Evolutionary conservation across 1,284 basidiomycete species (phyloP), one percentile per base, ranked within the genome.

Genomic region (Ustilago loliicola): DNA sequence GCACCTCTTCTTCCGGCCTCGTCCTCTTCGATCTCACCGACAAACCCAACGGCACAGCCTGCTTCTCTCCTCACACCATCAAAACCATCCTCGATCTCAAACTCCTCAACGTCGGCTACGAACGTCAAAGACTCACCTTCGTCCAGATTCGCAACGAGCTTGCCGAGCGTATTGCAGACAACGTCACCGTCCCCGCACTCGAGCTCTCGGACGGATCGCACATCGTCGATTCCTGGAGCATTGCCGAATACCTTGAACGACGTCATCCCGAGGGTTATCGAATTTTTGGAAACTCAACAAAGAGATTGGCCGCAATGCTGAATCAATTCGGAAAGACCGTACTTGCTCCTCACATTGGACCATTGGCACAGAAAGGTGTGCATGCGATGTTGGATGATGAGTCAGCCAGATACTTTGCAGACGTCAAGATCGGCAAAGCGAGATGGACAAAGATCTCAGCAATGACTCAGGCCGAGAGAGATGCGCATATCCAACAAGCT

Each of bases 51-150:
- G 69, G 68, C 1, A 62, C 38, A 5, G 59, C 56, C 21, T 65
- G 60, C 60, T 81, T 81, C 50, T 76, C 72, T 1, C 71, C 80
- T 11, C 80, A 82, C 56, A 81, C 69, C 32, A 52, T 83, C 59
- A 83, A 82, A 47, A 80, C 81, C 15, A 53, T 83, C 23, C 62
- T 83, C 32, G 81, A 78, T 45, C 66, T 83, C 47, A 80, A 80
- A 53, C 61, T 83, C 27, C 75, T 83, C 54, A 68, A 68, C 21
- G 54, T 83, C 32, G 78, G 80, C 32, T 81, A 83, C 61, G 79
- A 80, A n/a, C 70, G 78, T 40, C 72, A 83, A 30, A 66, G 80
- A 6, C 65, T 81, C 19, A 77, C 78, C 15, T 83, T 81, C n/a
- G 30, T 70, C n/a, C 80, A 83, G 56, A 59, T 83, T 32, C 72